Conservation (phyloP, 148 eudicot species). For the Oxyria digyna region DNA sequence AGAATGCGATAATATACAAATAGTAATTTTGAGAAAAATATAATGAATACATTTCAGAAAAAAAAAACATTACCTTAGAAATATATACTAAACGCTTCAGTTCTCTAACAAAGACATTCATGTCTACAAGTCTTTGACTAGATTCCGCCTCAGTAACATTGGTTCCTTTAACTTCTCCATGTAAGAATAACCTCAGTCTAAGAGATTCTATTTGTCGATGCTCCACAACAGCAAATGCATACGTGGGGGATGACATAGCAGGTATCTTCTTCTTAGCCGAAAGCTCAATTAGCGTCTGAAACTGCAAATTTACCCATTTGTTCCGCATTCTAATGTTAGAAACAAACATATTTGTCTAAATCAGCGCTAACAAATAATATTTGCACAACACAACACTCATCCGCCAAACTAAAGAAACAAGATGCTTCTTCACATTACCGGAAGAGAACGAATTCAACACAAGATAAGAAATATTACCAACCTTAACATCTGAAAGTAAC, state of each 20-base stretch:
- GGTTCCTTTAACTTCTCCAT: constrained; percentile 43
- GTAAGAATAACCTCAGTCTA: constrained; percentile 53
- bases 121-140: constrained; percentile 42
- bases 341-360: neutral
- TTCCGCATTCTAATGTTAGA: neutral
- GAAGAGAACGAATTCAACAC: neutral
- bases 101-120: constrained; percentile 56
- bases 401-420: neutral
- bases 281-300: constrained; percentile 22
- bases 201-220: constrained; percentile 41
- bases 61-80: constrained; percentile 49
- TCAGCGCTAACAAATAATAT: neutral
- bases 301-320: constrained; percentile 31
- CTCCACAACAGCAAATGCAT: constrained; percentile 85
- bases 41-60: neutral
- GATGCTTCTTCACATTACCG: neutral
- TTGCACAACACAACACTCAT: neutral
- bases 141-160: constrained; percentile 26
- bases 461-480: constrained; percentile 11
- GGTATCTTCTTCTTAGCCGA: constrained; percentile 10
- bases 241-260: constrained; percentile 23
- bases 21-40: neutral
- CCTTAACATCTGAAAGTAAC: constrained; percentile 59
- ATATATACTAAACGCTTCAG: constrained; percentile 15
- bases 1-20: neutral